phyloP scores from a whole-genome alignment of 176 grass and related monocot genomes.

The Eleusine indica region DNA sequence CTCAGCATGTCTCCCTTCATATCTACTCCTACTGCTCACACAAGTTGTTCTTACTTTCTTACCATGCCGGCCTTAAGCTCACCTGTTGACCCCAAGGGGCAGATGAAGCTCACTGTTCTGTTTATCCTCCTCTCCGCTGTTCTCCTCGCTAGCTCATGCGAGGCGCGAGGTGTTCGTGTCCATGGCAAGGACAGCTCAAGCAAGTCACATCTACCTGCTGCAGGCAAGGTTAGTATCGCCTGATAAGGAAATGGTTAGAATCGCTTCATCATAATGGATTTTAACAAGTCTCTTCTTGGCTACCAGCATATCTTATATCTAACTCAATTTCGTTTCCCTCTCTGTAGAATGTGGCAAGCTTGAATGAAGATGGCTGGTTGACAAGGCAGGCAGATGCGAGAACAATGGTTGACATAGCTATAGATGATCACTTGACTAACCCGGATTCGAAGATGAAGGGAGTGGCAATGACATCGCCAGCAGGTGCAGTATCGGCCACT shows the following conservation, averaged over 20 bases:
- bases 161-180: slow-evolving; percentile 38
- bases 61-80: slow-evolving; percentile 34
- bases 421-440: not conserved
- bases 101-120: slow-evolving; percentile 41
- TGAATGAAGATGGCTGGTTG: not conserved
- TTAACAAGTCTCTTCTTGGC: not conserved
- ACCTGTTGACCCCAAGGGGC: slow-evolving; percentile 11
- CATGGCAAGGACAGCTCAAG: slow-evolving; percentile 20
- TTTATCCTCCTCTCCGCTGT: slow-evolving; percentile 45
- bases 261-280: not conserved
- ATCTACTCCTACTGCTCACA: slow-evolving; percentile 13
- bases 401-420: not conserved
- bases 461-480: not conserved
- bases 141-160: slow-evolving; percentile 45
- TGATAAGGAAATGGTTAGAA: not conserved
- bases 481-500: slow-evolving; percentile 6
- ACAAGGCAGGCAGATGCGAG: not conserved
- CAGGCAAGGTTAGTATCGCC: slow-evolving; percentile 48
- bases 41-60: not conserved
- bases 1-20: slow-evolving; percentile 22
- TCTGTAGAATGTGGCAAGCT: slow-evolving; percentile 36
- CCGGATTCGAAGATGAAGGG: not conserved
- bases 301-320: not conserved
- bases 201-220: slow-evolving; percentile 21
- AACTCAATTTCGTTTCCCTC: not conserved